Conservation (phyloP, 371 early-diverging fungal species). For the Mortierella sp. region DNA sequence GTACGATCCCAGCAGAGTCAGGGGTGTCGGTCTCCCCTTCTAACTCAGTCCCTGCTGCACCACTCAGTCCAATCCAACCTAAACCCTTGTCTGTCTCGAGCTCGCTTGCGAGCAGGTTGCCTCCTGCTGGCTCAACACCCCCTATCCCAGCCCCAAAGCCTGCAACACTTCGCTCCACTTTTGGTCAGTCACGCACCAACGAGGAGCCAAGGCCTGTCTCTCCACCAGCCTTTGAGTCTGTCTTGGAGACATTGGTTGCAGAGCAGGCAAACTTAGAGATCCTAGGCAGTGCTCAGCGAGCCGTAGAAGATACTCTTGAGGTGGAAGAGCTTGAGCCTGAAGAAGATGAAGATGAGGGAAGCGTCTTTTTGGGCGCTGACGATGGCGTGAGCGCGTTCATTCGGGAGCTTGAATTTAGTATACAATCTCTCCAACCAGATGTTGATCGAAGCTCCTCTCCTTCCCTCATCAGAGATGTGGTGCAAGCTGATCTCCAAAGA, state of each 20-base stretch:
- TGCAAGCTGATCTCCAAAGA: slow-evolving; percentile 6
- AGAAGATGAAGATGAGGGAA: slow-evolving; percentile 15
- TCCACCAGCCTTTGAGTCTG: too few species aligned
- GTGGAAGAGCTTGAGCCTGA: slow-evolving; percentile 6
- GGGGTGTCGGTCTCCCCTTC: too few species aligned
- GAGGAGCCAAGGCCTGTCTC: neutral
- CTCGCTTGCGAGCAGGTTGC: too few species aligned
- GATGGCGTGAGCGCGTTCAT: slow-evolving; percentile 30
- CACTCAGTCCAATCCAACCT: too few species aligned
- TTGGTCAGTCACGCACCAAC: neutral
- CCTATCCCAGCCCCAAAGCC: slow-evolving; percentile 44
- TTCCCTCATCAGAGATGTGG: neutral
- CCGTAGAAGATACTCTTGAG: neutral
- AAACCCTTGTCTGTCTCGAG: too few species aligned
- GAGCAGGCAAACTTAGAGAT: too few species aligned
- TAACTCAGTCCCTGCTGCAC: too few species aligned
- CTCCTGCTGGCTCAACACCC: neutral
- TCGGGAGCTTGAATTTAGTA: slow-evolving; percentile 40
- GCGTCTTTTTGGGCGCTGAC: slow-evolving; percentile 2
- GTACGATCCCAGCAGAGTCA: too few species aligned
- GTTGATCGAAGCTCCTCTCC: slow-evolving; percentile 8
- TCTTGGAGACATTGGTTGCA: too few species aligned
- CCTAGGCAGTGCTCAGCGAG: too few species aligned
- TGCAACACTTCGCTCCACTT: slow-evolving; percentile 10
- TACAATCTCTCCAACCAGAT: slow-evolving; percentile 17